Conservation (phyloP, 148 eudicot genomes). For the Chenopodium album region DNA sequence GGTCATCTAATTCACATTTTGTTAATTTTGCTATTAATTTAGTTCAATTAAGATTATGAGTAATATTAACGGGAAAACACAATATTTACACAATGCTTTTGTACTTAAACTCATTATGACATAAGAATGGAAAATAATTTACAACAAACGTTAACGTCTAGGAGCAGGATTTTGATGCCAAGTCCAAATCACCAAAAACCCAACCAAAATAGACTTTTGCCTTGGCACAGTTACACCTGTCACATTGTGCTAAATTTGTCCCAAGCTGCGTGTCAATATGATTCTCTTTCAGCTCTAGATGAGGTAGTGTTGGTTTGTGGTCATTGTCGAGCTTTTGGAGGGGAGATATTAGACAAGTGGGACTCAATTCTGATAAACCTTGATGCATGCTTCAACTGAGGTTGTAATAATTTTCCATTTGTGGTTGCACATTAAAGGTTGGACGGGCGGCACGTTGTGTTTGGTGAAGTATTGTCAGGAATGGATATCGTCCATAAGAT, state of each 20-base stretch:
- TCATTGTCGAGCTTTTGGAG: neutral
- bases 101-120: neutral
- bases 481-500: constrained; percentile 76
- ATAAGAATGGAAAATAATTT: neutral
- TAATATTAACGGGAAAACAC: neutral
- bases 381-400: neutral
- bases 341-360: neutral
- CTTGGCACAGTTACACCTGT: neutral
- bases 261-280: too few relatives aligned
- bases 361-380: neutral
- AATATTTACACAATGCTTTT: neutral
- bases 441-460: constrained; percentile 79
- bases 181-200: too few relatives aligned
- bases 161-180: neutral
- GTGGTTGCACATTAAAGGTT: constrained; percentile 43
- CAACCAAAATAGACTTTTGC: neutral
- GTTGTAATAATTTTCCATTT: neutral
- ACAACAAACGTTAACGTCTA: neutral
- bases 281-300: too few relatives aligned
- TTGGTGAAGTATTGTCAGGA: constrained; percentile 77
- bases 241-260: neutral
- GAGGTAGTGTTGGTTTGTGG: neutral
- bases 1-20: too few relatives aligned
- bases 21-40: too few relatives aligned
- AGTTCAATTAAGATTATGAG: too few relatives aligned